Base-by-base conservation (phyloP, 108 stramenopile species). In the Stephanodiscus triporus region DNA sequence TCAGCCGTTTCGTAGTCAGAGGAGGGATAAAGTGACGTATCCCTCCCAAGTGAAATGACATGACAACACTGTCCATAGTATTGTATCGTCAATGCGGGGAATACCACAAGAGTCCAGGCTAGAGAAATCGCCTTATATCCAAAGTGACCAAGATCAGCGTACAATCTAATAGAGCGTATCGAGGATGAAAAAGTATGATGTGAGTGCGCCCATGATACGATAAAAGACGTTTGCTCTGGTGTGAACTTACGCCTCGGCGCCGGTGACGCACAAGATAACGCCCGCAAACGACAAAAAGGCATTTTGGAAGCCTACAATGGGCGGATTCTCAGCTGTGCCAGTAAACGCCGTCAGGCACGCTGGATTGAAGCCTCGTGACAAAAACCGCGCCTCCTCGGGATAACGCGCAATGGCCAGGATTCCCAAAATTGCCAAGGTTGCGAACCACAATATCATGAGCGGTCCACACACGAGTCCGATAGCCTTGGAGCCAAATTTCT, bases 131-230 rank as follows among this genome's bases (percentile, higher is more conserved):
- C 27, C 27, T 6, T 7, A 10, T 57, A 57, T 6, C 56, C 56
- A 29, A 57, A 57, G 20, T 57, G 56, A 17, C 56, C 56, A n/a
- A 57, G 20, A 30, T 57, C 56, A 30, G 56, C 56, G 32, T 57
- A 57, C 27, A 57, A 29, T 57, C 32, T 34, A 34, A 34, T 2
- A 34, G 32, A 34, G 32, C 32, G 5, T n/a, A 5, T 34, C 5
- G 32, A 34, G 32, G 32, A 34, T 34, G 32, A 5, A 34, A 34
- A 34, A 34, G 32, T 34, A 34, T 34, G 32, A 34, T 34, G 32
- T 4, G 32, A 34, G 32, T 34, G 32, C 32, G 5, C 32, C 32
- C 32, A 4, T 34, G 32, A 34, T 4, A 34, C 32, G 32, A 34
- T 34, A 34, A 34, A n/a, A n/a, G n/a, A n/a, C 32, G 5, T 34